Base-by-base conservation (phyloP, 768 basidiomycete species). In the Trametes elegans region DNA sequence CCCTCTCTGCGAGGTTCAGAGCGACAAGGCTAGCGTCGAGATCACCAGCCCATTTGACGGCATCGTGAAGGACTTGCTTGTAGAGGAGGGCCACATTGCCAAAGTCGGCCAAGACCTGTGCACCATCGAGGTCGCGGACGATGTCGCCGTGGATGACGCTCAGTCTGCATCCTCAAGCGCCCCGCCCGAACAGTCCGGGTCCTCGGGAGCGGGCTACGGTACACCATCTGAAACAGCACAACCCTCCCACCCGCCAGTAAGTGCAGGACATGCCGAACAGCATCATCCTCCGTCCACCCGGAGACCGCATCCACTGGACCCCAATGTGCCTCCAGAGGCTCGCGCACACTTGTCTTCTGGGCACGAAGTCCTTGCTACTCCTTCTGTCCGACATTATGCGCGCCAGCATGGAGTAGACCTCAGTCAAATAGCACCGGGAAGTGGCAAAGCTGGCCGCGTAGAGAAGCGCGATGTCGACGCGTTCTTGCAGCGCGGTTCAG, bases 1-100 rank as follows among this genome's bases (percentile, higher is more conserved):
- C 43, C 69, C 77, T 16, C 73, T 93, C 5, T 91, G 89, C 64
- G 91, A 93, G 58, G 90, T 93, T 3, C 90, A 93, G 72, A 88
- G 85, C 58, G 91, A 93, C 79, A 93, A 93, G 69, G 91, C 90
- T 1, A 88, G 84, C 69, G 91, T 94, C 23, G 92, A 94, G 69
- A 93, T 95, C 51, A 94, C 92, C 3, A 87, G 86, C 53, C 92
- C 92, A 1, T 93, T 79, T 63, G 87, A 92, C 36, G 92, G 92
- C 5, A 73, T 84, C 28, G 73, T 94, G 42, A 83, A 79, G 57
- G 79, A 88, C 59, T 70, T 93, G 6, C 74, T 90, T 1, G 90
- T 92, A 16, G 72, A 84, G 59, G 90, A 91, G 66, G 92, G 92
- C 18, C 82, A 90, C 65, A 78, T 93, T 16, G 90, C 89, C 18